phyloP scores from a whole-genome alignment of 176 grass and related monocot species.

The Saccharum officinarum region DNA sequence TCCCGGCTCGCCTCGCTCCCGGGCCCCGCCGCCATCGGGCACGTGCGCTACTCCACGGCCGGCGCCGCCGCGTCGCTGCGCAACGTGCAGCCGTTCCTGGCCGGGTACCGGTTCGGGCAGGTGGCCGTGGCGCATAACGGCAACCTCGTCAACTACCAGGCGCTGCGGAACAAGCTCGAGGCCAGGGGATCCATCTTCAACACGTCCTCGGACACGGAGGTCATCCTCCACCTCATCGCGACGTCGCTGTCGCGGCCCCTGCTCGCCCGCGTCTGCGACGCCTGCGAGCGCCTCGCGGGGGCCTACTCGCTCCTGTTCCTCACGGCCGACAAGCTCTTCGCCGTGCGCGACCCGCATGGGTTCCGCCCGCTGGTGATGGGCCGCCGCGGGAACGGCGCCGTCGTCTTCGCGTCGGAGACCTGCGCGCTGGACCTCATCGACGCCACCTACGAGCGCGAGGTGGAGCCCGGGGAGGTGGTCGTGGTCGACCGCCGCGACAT shows the following conservation, averaged over 20 bases:
- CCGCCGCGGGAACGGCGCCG: slow-evolving; percentile 55
- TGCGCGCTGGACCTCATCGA: slow-evolving; percentile 82
- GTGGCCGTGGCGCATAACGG: slow-evolving; percentile 79
- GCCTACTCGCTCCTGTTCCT: slow-evolving; percentile 74
- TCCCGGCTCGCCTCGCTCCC: slow-evolving; percentile 45
- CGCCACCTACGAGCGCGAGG: slow-evolving; percentile 73
- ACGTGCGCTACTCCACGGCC: slow-evolving; percentile 73
- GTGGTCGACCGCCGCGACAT: slow-evolving; percentile 70
- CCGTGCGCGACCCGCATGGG: slow-evolving; percentile 69
- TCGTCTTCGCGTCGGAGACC: slow-evolving; percentile 81
- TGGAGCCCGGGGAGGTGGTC: slow-evolving; percentile 71
- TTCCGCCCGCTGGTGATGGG: slow-evolving; percentile 83
- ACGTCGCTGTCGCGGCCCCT: slow-evolving; percentile 60
- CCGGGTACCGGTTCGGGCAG: slow-evolving; percentile 50
- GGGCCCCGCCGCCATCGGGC: slow-evolving; percentile 56
- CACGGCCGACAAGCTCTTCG: slow-evolving; percentile 64
- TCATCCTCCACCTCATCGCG: slow-evolving; percentile 73
- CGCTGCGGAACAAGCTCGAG: slow-evolving; percentile 61
- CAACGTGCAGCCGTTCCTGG: slow-evolving; percentile 78
- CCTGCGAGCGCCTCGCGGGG: slow-evolving; percentile 56
- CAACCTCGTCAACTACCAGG: slow-evolving; percentile 68
- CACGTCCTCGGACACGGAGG: slow-evolving; percentile 73
- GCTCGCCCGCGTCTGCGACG: slow-evolving; percentile 59
- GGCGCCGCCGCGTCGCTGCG: slow-evolving; percentile 41
- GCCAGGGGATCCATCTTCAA: slow-evolving; percentile 68